A percentile compares a stretch with the other conserved stretches of the same genome.
Conservation (phyloP, 148 eudicot genomes). For the Cornus controversa region DNA sequence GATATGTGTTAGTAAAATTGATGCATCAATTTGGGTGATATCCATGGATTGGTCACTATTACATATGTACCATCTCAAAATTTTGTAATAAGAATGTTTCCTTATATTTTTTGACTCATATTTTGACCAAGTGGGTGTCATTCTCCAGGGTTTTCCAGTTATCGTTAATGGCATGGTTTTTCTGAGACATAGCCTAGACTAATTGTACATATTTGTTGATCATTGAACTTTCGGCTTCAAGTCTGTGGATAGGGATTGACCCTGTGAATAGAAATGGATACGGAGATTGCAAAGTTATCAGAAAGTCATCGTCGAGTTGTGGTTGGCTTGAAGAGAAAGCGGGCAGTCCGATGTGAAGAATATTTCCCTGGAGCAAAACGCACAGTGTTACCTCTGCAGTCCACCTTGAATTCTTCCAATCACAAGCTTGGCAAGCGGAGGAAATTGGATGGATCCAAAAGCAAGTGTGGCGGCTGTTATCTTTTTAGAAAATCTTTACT, state of each 20-base stretch:
- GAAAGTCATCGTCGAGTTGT: constrained; percentile 45
- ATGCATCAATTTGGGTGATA: no score
- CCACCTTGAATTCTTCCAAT: constrained; percentile 37
- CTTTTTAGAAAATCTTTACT: constrained; percentile 34
- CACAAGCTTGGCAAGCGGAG: constrained; percentile 60
- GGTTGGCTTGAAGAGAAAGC: constrained; percentile 63
- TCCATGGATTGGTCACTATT: no score
- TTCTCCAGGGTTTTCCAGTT: constrained; percentile 11
- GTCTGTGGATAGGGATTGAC: constrained; percentile 51
- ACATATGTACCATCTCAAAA: no score
- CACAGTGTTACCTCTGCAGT: constrained; percentile 27
- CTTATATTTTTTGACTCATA: not conserved
- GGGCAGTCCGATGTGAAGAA: constrained; percentile 31
- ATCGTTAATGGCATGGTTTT: constrained; percentile 26
- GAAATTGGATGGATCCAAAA: constrained; percentile 49
- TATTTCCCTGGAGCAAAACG: constrained; percentile 26
- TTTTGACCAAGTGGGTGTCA: constrained; percentile 1
- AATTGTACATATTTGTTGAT: constrained; percentile 20
- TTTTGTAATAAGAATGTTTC: no score
- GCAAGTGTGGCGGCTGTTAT: constrained; percentile 33
- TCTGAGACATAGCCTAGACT: constrained; percentile 27
- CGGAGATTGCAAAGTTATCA: constrained; percentile 67
- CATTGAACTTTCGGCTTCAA: constrained; percentile 35
- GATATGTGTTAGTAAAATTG: no score
- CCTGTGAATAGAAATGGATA: constrained; percentile 55